Percentiles rank a stretch among this genome's conserved stretches.
Evolutionary conservation across 2,329 filamentous ascomycete genomes (phyloP).

Genomic region (Volutella citrinella): DNA sequence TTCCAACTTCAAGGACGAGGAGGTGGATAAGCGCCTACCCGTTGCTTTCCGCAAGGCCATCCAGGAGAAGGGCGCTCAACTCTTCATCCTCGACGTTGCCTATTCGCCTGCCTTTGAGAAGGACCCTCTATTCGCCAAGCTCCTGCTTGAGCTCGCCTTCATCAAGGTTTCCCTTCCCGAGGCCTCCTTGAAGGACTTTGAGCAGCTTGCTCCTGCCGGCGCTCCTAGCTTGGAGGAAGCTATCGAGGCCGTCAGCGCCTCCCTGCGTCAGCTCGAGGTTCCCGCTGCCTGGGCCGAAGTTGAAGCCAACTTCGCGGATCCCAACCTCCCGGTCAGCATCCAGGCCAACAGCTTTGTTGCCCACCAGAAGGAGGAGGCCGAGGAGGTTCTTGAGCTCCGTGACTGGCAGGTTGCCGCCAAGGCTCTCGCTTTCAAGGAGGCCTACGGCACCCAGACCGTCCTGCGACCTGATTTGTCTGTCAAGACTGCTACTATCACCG

Average conservation of each 20-base stretch:
- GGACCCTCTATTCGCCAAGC: slow-evolving; percentile 60
- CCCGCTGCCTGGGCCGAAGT: slow-evolving; percentile 77
- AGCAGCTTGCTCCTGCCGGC: slow-evolving; percentile 60
- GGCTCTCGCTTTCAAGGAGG: slow-evolving; percentile 90
- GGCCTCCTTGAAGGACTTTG: slow-evolving; percentile 57
- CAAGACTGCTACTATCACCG: slow-evolving; percentile 82
- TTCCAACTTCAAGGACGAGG: slow-evolving; percentile 79
- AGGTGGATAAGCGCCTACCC: slow-evolving; percentile 83
- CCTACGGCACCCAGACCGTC: slow-evolving; percentile 68
- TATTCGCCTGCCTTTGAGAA: slow-evolving; percentile 66
- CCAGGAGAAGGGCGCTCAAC: slow-evolving; percentile 64
- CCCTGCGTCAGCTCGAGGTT: slow-evolving; percentile 70
- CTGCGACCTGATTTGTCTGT: slow-evolving; percentile 83
- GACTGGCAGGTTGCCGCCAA: slow-evolving; percentile 85
- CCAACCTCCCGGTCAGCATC: slow-evolving; percentile 60
- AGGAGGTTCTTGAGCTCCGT: slow-evolving; percentile 62
- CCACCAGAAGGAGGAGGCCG: slow-evolving; percentile 73
- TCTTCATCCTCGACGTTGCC: slow-evolving; percentile 74
- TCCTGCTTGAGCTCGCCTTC: slow-evolving; percentile 79
- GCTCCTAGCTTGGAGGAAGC: slow-evolving; percentile 49
- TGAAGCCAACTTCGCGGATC: slow-evolving; percentile 48
- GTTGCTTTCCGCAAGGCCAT: slow-evolving; percentile 67
- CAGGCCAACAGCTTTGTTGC: slow-evolving; percentile 77
- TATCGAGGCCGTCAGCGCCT: slow-evolving; percentile 65
- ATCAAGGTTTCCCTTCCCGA: slow-evolving; percentile 71